phyloP scores from a whole-genome alignment of 2,329 filamentous ascomycete genomes.

The Alternaria sp. region DNA sequence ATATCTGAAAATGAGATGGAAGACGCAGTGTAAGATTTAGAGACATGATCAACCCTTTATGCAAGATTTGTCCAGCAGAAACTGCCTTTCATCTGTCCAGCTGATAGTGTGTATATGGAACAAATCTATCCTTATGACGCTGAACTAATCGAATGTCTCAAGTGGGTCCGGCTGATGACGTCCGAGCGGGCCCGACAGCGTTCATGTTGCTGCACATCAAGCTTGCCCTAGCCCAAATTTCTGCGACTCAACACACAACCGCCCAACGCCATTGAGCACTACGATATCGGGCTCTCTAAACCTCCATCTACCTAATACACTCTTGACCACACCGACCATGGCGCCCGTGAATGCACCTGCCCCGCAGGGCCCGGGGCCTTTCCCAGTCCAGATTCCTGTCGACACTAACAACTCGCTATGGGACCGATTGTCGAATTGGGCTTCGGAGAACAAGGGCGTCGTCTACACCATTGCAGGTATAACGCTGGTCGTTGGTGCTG shows the following conservation, averaged over 20 bases:
- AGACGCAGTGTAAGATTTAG: no score
- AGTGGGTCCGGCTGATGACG: neutral
- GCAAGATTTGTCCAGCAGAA: no score
- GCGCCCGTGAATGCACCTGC: constrained; percentile 39
- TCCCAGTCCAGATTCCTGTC: constrained; percentile 47
- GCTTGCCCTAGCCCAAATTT: constrained; percentile 18
- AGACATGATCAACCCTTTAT: no score
- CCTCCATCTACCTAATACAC: constrained; percentile 14
- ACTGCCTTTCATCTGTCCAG: no score
- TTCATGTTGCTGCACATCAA: constrained; percentile 15
- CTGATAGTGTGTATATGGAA: no score
- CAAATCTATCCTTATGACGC: no score
- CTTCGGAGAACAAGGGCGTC: constrained; percentile 91
- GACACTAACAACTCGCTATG: constrained; percentile 71
- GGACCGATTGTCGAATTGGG: constrained; percentile 92
- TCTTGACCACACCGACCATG: constrained; percentile 30
- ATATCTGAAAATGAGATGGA: no score
- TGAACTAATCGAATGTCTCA: neutral
- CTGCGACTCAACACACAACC: constrained; percentile 24
- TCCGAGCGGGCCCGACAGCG: neutral
- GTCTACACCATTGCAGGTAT: constrained; percentile 97
- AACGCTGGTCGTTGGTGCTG: constrained; percentile 87
- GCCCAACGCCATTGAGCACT: constrained; percentile 27
- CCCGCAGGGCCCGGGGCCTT: constrained; percentile 45
- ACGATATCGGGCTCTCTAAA: constrained; percentile 3